These are phyloP conservation scores for Gnomoniopsis smithogilvyi DNA, from an alignment of 2,329 filamentous ascomycete species.

Conservation along the genomic window DNA sequence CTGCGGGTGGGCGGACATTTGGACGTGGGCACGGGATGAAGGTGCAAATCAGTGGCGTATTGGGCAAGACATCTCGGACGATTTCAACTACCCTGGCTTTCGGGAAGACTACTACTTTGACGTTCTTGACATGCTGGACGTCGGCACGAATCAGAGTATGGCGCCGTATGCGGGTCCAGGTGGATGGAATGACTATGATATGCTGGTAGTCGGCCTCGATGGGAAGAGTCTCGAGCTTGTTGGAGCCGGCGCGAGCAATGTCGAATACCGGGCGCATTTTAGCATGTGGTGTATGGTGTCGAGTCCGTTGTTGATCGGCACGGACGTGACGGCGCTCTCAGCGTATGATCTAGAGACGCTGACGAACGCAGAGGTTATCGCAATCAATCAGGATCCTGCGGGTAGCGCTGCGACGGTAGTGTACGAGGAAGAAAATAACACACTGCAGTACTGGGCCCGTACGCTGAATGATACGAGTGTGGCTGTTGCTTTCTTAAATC, in stretches of 20 bases:
- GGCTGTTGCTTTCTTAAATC: conserved; percentile 10
- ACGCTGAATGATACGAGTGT: conserved; percentile 4
- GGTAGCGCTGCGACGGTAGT: conserved; percentile 3
- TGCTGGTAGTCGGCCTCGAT: conserved; percentile 11
- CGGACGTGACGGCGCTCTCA: conserved; percentile 1
- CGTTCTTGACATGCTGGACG: conserved; percentile 33
- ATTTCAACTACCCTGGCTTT: conserved; percentile 9
- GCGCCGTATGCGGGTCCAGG: conserved; percentile 4
- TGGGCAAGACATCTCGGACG: conserved; percentile 10
- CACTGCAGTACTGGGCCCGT: conserved; percentile 11
- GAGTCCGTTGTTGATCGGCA: conserved; percentile 8
- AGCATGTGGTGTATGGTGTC: conserved; percentile 12
- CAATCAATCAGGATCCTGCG: conserved; percentile 7
- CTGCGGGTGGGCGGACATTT: conserved; percentile 12
- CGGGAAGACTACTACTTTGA: conserved; percentile 32
- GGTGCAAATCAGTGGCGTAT: conserved; percentile 13
- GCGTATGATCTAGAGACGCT: conserved; percentile 7
- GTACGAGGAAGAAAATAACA: background rate
- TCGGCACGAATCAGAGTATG: conserved; percentile 6
- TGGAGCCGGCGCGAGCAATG: conserved; percentile 7
- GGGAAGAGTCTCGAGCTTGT: conserved; percentile 5
- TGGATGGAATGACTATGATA: conserved; percentile 16
- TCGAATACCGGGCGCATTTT: conserved; percentile 11
- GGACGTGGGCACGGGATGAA: conserved; percentile 10
- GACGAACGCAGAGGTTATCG: conserved; percentile 12